Conservation (phyloP, 306 rosid species). For the Cotoneaster glaucophyllus region DNA sequence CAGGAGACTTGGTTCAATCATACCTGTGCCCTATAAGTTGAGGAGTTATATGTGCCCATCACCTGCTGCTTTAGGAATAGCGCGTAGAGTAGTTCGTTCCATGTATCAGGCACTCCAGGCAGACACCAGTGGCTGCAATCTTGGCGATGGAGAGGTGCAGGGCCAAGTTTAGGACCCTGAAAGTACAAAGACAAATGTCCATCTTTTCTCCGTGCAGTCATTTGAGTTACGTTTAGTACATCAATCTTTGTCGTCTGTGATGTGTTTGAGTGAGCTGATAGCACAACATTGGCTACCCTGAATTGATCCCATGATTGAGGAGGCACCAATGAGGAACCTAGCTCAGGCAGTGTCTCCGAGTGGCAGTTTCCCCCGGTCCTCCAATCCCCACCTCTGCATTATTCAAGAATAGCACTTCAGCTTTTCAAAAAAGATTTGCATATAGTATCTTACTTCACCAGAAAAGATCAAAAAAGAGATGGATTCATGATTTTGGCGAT, state of each 20-base stretch:
- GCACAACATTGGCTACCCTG: slow-evolving; percentile 46
- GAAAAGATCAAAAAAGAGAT: neutral
- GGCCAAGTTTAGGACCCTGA: slow-evolving; percentile 35
- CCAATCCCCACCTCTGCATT: slow-evolving; percentile 80
- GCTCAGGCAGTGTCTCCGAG: slow-evolving; percentile 77
- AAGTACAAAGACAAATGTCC: slow-evolving; percentile 78
- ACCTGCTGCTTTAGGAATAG: slow-evolving; percentile 37
- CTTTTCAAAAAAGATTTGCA: neutral
- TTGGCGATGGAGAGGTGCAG: slow-evolving; percentile 57
- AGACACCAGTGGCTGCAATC: slow-evolving; percentile 98
- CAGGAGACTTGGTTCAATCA: slow-evolving; percentile 8
- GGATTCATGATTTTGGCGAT: neutral
- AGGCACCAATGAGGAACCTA: slow-evolving; percentile 51
- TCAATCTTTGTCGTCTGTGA: slow-evolving; percentile 24
- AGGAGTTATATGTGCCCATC: slow-evolving; percentile 8
- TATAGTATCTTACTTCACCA: neutral
- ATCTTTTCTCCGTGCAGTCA: slow-evolving; percentile 78
- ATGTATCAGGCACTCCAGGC: slow-evolving; percentile 88
- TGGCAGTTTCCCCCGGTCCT: slow-evolving; percentile 77
- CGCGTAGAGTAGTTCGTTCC: slow-evolving; percentile 85
- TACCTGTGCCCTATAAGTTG: neutral
- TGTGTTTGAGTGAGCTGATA: slow-evolving; percentile 23
- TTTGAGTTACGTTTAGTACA: slow-evolving; percentile 53
- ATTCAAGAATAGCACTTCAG: slow-evolving; percentile 12
- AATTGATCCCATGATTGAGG: slow-evolving; percentile 47